Conservation (phyloP, 2,329 filamentous ascomycete genomes). For the Fusarium nisikadoi region DNA sequence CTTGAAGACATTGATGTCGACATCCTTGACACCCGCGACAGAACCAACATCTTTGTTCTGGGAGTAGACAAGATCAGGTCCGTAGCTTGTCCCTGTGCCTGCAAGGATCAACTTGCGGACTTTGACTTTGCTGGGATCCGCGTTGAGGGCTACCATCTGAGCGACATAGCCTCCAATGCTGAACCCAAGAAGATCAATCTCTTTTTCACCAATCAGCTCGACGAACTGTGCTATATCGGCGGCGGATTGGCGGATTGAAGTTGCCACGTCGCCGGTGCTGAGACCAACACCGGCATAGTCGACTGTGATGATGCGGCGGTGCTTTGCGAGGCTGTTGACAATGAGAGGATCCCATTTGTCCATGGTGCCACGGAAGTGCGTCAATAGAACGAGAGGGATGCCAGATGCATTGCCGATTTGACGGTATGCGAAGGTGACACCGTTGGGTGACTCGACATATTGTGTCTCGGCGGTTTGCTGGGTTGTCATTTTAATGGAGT, state of each 20-base stretch:
- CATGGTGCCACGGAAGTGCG: not conserved
- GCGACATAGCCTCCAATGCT: conserved; percentile 10
- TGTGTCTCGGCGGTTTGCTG: conserved; percentile 9
- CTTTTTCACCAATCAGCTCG: not conserved
- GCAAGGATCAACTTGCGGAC: conserved; percentile 2
- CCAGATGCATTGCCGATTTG: not conserved
- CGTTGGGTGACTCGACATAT: not conserved
- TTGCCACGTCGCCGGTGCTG: not conserved
- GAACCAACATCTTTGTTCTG: not conserved
- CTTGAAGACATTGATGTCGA: conserved; percentile 1
- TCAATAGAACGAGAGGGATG: not conserved
- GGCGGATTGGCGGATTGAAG: not conserved
- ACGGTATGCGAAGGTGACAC: conserved; percentile 1
- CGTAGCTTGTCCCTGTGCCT: not conserved
- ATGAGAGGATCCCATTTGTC: conserved; percentile 15
- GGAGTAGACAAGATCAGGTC: not conserved
- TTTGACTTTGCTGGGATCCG: not conserved
- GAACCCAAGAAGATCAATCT: not conserved
- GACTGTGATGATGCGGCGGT: not conserved
- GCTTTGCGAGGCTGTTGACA: not conserved
- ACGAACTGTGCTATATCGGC: conserved; percentile 1
- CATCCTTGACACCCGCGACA: conserved; percentile 2
- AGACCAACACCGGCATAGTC: conserved; percentile 11
- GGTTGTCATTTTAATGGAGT: not conserved
- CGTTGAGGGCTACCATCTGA: conserved; percentile 5